Base-by-base conservation (phyloP, 2,329 filamentous ascomycete genomes). In the Chrysosporium queenslandicum region DNA sequence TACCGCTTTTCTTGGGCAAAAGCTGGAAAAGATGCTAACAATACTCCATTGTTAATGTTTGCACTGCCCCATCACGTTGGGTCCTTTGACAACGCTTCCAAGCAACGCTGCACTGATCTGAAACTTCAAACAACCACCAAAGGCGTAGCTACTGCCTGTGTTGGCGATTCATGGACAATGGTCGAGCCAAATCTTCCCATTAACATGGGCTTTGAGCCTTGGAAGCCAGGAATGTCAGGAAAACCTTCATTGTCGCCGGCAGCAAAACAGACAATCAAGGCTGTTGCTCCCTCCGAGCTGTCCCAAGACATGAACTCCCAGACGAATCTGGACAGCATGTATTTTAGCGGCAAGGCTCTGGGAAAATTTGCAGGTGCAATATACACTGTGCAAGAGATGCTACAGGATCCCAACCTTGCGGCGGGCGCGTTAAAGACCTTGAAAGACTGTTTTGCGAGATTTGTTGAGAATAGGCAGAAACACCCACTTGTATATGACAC, bases 331-430 rank as follows among this genome's bases (percentile, higher is more conserved):
- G 79, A 91, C 64, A 94, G 88, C 34, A 90, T 95, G 81, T 97
- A 97, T 68, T 96, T 85, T 67, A 86, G 86, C 59, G 92, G 92
- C 60, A 97, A 91, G 74, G 85, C 81, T 0, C 70, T 92, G 16
- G 84, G 82, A 56, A 91, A 91, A 64, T 90, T 88, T 66, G 86
- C 85, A 0, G 73, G 74, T 14, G 72, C 90, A 25, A 70, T 87
- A 36, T 83, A 85, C 60, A 78, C 81, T 0, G 74, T 82, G 39
- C 74, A 81, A 54, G 77, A 85, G 58, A 68, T 91, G 56, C 66
- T 85, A 4, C 74, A 75, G 9, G 78, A 88, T 58, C 66, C 69
- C 32, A 70, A 68, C 2, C 64, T 85, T 27, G 80, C 81, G 0
- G 71, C 78, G 54, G 70, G 71, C 4, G 81, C 81, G 0, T 66